These are phyloP conservation scores for Mayamaea pseudoterrestris DNA, from an alignment of 108 stramenopile species.

Conservation along the genomic window DNA sequence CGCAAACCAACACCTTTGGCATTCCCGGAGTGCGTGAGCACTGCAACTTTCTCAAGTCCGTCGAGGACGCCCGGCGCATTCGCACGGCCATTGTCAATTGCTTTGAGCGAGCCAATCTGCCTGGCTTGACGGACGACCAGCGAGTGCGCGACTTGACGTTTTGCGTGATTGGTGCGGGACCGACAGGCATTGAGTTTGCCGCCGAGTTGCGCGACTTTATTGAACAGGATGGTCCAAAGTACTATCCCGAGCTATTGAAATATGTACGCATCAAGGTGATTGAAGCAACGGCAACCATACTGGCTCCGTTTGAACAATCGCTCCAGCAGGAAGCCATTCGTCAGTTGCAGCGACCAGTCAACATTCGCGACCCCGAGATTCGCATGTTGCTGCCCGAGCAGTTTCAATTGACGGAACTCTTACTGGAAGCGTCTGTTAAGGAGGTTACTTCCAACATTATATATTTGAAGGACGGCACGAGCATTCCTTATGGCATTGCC, in stretches of 20 bases:
- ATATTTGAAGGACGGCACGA: slow-evolving; percentile 53
- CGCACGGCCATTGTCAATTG: slow-evolving; percentile 85
- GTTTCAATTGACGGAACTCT: slow-evolving; percentile 67
- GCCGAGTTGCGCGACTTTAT: slow-evolving; percentile 90
- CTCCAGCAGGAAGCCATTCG: slow-evolving; percentile 80
- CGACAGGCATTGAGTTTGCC: slow-evolving; percentile 90
- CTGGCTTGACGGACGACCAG: slow-evolving; percentile 58
- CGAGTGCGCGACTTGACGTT: slow-evolving; percentile 59
- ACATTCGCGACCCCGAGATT: slow-evolving; percentile 34
- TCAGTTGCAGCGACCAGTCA: slow-evolving; percentile 42
- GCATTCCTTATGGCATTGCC: slow-evolving; percentile 75
- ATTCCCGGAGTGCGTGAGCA: slow-evolving; percentile 88
- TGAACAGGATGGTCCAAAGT: slow-evolving; percentile 83
- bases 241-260: slow-evolving; percentile 72
- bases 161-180: slow-evolving; percentile 90
- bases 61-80: slow-evolving; percentile 70
- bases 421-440: slow-evolving; percentile 75
- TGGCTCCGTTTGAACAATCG: slow-evolving; percentile 82
- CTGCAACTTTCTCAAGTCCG: slow-evolving; percentile 86
- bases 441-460: slow-evolving; percentile 73
- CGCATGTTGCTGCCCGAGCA: slow-evolving; percentile 27
- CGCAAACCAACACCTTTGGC: slow-evolving; percentile 90
- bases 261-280: slow-evolving; percentile 86
- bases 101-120: slow-evolving; percentile 92
- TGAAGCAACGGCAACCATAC: slow-evolving; percentile 76